These are phyloP conservation scores for Porcisia hertigi DNA, from an alignment of 208 protist species.

Conservation along the genomic window DNA sequence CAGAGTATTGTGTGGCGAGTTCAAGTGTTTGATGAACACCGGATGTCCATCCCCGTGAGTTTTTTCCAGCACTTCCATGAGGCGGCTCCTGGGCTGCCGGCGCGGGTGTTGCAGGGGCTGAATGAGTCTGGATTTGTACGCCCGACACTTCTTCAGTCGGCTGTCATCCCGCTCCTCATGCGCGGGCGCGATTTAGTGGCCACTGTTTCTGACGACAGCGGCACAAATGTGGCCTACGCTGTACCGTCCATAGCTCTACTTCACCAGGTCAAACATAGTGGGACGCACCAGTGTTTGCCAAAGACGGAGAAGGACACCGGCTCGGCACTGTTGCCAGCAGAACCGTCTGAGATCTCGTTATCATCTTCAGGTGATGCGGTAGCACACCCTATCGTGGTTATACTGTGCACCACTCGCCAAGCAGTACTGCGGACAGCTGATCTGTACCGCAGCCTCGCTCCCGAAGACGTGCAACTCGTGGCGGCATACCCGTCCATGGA, in stretches of 20 bases:
- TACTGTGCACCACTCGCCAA: slow-evolving; percentile 97
- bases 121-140: slow-evolving; percentile 35
- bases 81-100: slow-evolving; percentile 48
- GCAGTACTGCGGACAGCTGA: slow-evolving; percentile 95
- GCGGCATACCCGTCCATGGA: slow-evolving; percentile 11
- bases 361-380: slow-evolving; percentile 8
- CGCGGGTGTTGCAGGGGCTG: slow-evolving; percentile 43
- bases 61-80: slow-evolving; percentile 54
- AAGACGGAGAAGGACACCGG: background rate
- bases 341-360: background rate
- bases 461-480: slow-evolving; percentile 65
- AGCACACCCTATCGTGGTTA: slow-evolving; percentile 84
- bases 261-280: slow-evolving; percentile 9
- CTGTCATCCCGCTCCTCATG: slow-evolving; percentile 80
- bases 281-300: background rate
- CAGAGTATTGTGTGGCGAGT: slow-evolving; percentile 40
- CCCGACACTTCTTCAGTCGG: slow-evolving; percentile 86
- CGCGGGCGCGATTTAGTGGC: slow-evolving; percentile 92
- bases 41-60: slow-evolving; percentile 28
- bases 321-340: background rate
- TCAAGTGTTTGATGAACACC: slow-evolving; percentile 64
- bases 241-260: slow-evolving; percentile 81
- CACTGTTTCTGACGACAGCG: slow-evolving; percentile 94
- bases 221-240: slow-evolving; percentile 97
- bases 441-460: slow-evolving; percentile 70